A percentile compares a stretch with the other conserved stretches of the same genome.
These are phyloP conservation scores for Shiraia sp. DNA, from an alignment of 2,329 filamentous ascomycete genomes.

Conservation along the genomic window DNA sequence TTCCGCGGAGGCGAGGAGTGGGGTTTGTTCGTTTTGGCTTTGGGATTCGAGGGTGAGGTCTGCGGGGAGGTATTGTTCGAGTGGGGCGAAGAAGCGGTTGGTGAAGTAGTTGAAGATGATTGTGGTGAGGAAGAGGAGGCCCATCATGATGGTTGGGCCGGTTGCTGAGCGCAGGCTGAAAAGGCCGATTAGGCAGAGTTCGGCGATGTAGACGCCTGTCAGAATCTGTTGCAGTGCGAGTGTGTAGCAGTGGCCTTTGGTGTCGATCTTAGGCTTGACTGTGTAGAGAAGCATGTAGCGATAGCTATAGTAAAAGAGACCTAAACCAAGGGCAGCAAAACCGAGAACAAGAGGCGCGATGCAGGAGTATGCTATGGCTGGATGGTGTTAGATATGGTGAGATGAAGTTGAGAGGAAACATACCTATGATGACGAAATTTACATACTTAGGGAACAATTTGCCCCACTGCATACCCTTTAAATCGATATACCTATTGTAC, in stretches of 20 bases:
- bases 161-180: conserved; percentile 57
- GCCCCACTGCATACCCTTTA: conserved; percentile 45
- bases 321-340: conserved; percentile 79
- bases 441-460: conserved; percentile 47
- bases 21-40: conserved; percentile 33
- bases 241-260: conserved; percentile 84
- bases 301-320: conserved; percentile 83
- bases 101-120: conserved; percentile 38
- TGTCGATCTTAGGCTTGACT: conserved; percentile 79
- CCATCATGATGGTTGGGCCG: conserved; percentile 38
- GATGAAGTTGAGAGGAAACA: conserved; percentile 3
- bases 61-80: conserved; percentile 41
- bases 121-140: conserved; percentile 36
- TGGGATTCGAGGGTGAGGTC: conserved; percentile 31
- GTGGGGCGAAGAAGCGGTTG: conserved; percentile 40
- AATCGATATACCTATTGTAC: conserved; percentile 38
- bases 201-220: conserved; percentile 79
- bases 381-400: conserved; percentile 13
- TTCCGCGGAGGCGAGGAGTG: conserved; percentile 37
- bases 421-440: conserved; percentile 48
- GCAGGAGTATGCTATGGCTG: conserved; percentile 80
- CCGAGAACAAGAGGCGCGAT: conserved; percentile 84
- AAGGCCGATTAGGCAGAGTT: conserved; percentile 82
- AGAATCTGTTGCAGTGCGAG: conserved; percentile 86
- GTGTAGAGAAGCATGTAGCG: conserved; percentile 91